A percentile compares a stretch with the other conserved stretches of the same genome.
phyloP scores from a whole-genome alignment of 2,329 filamentous ascomycete species.

The Zymoseptoria tritici region DNA sequence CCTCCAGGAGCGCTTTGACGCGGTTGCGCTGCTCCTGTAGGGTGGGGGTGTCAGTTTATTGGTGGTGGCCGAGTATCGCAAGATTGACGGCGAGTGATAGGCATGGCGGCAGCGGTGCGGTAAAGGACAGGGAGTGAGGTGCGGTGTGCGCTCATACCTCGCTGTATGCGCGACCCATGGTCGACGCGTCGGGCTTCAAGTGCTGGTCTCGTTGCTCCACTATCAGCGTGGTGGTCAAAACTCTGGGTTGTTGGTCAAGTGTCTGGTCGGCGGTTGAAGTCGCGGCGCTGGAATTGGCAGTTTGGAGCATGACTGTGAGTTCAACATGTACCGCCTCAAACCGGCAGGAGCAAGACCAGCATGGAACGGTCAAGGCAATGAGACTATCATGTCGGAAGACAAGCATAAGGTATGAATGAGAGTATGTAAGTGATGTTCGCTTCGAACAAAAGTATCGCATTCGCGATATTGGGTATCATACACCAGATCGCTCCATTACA shows the following conservation, averaged over 20 bases:
- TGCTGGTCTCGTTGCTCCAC: neutral
- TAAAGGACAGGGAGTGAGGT: neutral
- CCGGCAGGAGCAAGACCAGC: too few relatives aligned
- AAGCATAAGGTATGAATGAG: neutral
- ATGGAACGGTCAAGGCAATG: too few relatives aligned
- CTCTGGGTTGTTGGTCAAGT: neutral
- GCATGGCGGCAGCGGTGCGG: neutral
- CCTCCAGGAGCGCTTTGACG: conserved; percentile 21
- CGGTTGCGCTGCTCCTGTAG: neutral
- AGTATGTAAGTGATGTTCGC: neutral
- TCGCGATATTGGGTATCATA: neutral
- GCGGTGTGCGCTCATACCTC: neutral
- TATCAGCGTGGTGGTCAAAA: neutral
- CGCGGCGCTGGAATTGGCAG: neutral
- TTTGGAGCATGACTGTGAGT: neutral
- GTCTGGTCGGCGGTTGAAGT: neutral
- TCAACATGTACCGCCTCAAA: too few relatives aligned
- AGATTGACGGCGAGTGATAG: neutral
- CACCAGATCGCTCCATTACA: neutral
- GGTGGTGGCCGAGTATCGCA: neutral
- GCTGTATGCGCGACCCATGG: neutral
- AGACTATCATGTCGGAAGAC: too few relatives aligned
- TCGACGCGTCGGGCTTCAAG: neutral
- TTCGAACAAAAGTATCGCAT: neutral
- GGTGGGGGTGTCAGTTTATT: neutral